Evolutionary conservation across 2,329 filamentous ascomycete genomes (phyloP).

Genomic region (Cercospora sp.): DNA sequence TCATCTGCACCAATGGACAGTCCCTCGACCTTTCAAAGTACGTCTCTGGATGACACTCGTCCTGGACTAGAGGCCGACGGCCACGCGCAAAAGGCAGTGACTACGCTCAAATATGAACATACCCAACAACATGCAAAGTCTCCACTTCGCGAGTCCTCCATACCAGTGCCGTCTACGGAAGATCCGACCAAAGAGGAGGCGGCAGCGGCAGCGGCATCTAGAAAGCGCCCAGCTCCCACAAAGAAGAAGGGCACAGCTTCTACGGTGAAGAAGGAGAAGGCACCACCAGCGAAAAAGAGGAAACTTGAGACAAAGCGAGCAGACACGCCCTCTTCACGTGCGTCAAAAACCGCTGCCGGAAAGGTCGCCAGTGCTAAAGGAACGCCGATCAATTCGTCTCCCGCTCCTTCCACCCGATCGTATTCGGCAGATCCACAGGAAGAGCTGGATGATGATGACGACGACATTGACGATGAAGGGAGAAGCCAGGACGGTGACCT

Average conservation of each 20-base stretch:
- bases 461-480: constrained; percentile 44
- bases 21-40: constrained; percentile 26
- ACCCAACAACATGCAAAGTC: constrained; percentile 40
- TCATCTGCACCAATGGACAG: neutral
- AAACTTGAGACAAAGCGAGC: constrained; percentile 44
- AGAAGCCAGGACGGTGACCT: constrained; percentile 66
- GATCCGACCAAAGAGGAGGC: constrained; percentile 32
- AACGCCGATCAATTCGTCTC: constrained; percentile 48
- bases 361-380: constrained; percentile 43
- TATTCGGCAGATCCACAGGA: constrained; percentile 40
- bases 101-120: constrained; percentile 50
- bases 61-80: constrained; percentile 38
- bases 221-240: constrained; percentile 49
- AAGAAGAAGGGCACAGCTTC: constrained; percentile 51
- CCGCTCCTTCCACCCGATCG: constrained; percentile 40
- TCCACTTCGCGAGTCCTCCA: constrained; percentile 43
- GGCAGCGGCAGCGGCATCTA: constrained; percentile 34
- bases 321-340: constrained; percentile 46
- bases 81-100: constrained; percentile 47
- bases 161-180: constrained; percentile 45
- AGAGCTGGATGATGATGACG: constrained; percentile 38
- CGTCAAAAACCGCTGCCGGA: constrained; percentile 36
- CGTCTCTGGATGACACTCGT: constrained; percentile 35
- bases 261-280: constrained; percentile 48
- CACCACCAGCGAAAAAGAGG: constrained; percentile 48